A percentile compares a stretch with the other conserved stretches of the same genome.
Conservation (phyloP, 768 basidiomycete species). For the Xerocomellus dryophilus region DNA sequence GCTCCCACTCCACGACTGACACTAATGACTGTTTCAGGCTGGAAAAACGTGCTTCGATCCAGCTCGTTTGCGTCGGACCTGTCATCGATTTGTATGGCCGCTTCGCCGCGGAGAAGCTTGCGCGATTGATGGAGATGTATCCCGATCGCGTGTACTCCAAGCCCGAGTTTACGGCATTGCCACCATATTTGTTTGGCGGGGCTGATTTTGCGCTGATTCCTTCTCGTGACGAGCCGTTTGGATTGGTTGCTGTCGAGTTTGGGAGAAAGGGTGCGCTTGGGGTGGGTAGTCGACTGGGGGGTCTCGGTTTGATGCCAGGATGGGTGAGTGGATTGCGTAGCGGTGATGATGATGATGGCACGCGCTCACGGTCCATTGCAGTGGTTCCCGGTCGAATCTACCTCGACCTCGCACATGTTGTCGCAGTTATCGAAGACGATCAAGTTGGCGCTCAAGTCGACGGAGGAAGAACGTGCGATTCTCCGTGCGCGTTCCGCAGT, state of each 20-base stretch:
- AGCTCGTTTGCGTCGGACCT: constrained; percentile 86
- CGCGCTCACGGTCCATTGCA: constrained; percentile 26
- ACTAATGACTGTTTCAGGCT: constrained; percentile 43
- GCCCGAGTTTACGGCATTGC: constrained; percentile 92
- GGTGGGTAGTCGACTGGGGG: constrained; percentile 90
- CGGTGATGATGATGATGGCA: too few species aligned
- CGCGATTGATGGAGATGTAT: constrained; percentile 90
- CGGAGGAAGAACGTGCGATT: constrained; percentile 86
- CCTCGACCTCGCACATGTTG: constrained; percentile 88
- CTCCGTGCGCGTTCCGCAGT: constrained; percentile 91
- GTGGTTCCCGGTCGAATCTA: constrained; percentile 98
- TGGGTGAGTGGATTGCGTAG: constrained; percentile 60
- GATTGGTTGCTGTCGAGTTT: constrained; percentile 94
- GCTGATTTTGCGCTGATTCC: constrained; percentile 96
- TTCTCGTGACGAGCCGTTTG: constrained; percentile 95
- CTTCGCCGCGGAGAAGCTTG: constrained; percentile 92
- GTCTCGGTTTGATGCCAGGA: constrained; percentile 95
- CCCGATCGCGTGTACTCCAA: constrained; percentile 95
- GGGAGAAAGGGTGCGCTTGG: constrained; percentile 95
- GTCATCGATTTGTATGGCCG: constrained; percentile 95
- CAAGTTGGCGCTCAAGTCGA: constrained; percentile 89
- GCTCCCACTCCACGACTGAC: neutral
- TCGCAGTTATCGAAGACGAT: constrained; percentile 93
- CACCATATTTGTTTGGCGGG: constrained; percentile 90
- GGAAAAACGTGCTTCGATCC: constrained; percentile 82